Base-by-base conservation (phyloP, 73 alveolate genomes). In the Uronychia setigera region DNA sequence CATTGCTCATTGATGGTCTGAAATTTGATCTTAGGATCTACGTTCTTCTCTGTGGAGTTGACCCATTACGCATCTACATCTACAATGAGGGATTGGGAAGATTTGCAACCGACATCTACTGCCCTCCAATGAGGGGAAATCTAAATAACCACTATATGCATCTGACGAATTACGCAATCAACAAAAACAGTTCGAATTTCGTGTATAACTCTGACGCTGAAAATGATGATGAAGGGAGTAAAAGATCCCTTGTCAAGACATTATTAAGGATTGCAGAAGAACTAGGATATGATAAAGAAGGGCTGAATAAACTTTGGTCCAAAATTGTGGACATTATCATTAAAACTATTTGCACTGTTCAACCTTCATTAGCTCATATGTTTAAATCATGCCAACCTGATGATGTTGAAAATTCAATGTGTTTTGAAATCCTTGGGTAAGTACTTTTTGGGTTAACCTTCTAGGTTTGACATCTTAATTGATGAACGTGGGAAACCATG, bases 1-100 rank as follows among this genome's bases (percentile, higher is more conserved):
- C 99, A 0, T 93, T 90, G 78, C 84, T 91, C 75, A 60, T 95
- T 29, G 96, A 95, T 59, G 93, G 90, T 59, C 86, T 92, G 76
- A 95, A 95, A 85, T 95, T 90, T 91, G 98, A 95, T 81, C 88
- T 95, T 57, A 90, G 98, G 83, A 82, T 95, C 32, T 95, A 95
- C 92, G 97, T 87, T 28, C 87, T 95, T 88, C 93, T 95, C 31
- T 89, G 85, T 1, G 93, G 96, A 59, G 91, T 87, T 84, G 89
- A 95, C 58, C 98, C 98, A 57, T 79, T 95, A 34, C 83, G 92
- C 84, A 95, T 95, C 29, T 95, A 90, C 84, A 57, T 95, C 83
- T 93, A 93, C 85, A 79, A 93, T 35, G 87, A 86, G 83, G 98
- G 98, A 31, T 60, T 95, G 78, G 98, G 93, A 1, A 86, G 98